Conservation (phyloP, 371 early-diverging fungal genomes). For the Apophysomyces elegans region DNA sequence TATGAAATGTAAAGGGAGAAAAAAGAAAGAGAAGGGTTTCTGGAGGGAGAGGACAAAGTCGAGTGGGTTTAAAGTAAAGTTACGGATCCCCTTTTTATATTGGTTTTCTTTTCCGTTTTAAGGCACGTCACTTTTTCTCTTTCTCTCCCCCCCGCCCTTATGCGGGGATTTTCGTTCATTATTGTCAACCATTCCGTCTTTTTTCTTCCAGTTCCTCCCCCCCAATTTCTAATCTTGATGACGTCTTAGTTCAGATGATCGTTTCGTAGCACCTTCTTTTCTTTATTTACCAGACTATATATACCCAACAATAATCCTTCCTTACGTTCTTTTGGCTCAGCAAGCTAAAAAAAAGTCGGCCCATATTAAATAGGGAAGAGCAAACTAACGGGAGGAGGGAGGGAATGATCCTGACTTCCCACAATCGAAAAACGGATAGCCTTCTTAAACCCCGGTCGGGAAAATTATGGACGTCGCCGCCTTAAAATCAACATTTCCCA, state of each 20-base stretch:
- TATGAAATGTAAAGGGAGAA: not conserved
- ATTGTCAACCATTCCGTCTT: constrained; percentile 3
- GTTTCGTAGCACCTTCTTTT: constrained; percentile 4
- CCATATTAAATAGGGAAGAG: not conserved
- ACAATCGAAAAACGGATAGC: no score
- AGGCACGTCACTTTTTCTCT: constrained; percentile 8
- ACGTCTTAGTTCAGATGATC: constrained; percentile 10
- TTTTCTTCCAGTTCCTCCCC: not conserved
- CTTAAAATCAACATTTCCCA: not conserved
- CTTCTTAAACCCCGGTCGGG: constrained; percentile 3
- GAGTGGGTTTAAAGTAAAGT: constrained; percentile 2
- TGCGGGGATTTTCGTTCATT: constrained; percentile 6
- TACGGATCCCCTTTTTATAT: constrained; percentile 1
- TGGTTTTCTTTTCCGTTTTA: not conserved
- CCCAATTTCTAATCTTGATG: not conserved
- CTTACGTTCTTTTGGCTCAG: constrained; percentile 5
- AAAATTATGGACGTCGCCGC: not conserved
- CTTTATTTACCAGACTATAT: not conserved
- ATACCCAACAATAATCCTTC: not conserved
- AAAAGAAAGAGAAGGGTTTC: not conserved
- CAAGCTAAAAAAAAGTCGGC: constrained; percentile 8
- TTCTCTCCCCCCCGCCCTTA: not conserved
- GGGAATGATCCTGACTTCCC: no score
- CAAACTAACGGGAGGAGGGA: no score
- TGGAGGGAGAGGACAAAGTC: not conserved